Evolutionary conservation across 441 rosid species (phyloP).

Genomic region (Erodium trifolium): DNA sequence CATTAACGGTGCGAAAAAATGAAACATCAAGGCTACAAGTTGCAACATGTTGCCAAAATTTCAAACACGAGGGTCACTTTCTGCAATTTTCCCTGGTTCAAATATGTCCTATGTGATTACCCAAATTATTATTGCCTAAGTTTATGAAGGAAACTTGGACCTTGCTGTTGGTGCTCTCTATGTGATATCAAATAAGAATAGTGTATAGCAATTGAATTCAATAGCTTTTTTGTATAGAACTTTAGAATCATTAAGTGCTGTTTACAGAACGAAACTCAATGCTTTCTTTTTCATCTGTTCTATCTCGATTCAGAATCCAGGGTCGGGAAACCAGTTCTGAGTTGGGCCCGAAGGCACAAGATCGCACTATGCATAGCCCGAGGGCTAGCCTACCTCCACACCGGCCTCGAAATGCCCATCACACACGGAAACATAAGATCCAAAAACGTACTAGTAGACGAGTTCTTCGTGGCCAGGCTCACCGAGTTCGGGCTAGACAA

Average conservation of each 20-base stretch:
- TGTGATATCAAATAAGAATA: neutral
- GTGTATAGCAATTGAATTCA: neutral
- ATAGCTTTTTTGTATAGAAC: neutral
- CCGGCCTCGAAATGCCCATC: constrained; percentile 64
- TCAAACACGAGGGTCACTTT: no score
- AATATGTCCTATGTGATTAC: neutral
- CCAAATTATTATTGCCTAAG: neutral
- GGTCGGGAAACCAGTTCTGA: constrained; percentile 67
- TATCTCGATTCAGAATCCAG: constrained; percentile 45
- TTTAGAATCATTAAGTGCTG: neutral
- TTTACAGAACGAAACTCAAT: neutral
- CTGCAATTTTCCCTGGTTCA: no score
- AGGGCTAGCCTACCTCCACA: constrained; percentile 80
- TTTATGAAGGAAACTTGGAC: neutral
- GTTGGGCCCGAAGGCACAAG: constrained; percentile 94
- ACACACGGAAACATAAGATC: constrained; percentile 86
- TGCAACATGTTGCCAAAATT: no score
- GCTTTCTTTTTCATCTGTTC: neutral
- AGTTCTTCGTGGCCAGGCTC: constrained; percentile 67
- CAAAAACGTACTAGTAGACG: constrained; percentile 85
- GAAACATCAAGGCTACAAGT: no score
- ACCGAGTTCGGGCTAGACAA: constrained; percentile 90
- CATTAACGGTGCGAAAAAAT: no score
- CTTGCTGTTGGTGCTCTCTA: neutral
- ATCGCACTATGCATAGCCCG: constrained; percentile 80